Evolutionary conservation across 371 early-diverging fungal genomes (phyloP), one percentile per base, ranked within the genome.

Genomic region (Mortierella sp.): DNA sequence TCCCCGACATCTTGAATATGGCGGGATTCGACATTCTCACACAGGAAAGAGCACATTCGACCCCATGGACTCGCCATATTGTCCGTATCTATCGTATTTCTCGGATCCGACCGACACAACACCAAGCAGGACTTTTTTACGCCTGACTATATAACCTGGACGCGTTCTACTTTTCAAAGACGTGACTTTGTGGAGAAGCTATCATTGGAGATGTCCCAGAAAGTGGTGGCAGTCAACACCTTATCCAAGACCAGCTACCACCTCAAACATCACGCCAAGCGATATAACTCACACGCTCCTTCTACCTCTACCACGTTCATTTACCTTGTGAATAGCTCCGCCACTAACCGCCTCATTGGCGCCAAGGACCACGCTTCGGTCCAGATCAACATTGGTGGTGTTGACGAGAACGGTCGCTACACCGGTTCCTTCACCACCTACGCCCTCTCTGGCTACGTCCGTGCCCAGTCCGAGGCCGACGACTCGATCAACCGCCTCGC

Each of bases 301-400:
- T 31, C 29, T 47, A 34, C 40, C 53, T 45, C 58, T 55, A 9
- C 31, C 45, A 39, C 29, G 8, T n/a, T 37, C 48, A 44, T 39
- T 31, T 29, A 24, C 3, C 26, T 2, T 43, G 19, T 26, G 4
- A 48, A 58, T 75, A 75, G 95, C 94, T 95, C 95, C 66, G 96
- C 96, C 87, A 96, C 96, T 80, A 93, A 93, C 89, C 93, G 96
- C 72, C 90, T 97, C 58, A 96, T 97, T 83, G 89, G 89, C 74
- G 92, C 97, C 89, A 96, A 98, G 94, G 99, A 99, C 92, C 99
- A 99, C 93, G 96, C 98, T 70, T 94, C 98, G 61, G 96, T 99
- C 88, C 99, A 98, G 91, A 93, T 99, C 93, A 98, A 96, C 96
- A 89, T 99, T 84, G 97, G 91, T 74, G 96, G 97, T 77, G 98